phyloP scores from a whole-genome alignment of 2,329 filamentous ascomycete species.

The Sporothrix variecibatus region DNA sequence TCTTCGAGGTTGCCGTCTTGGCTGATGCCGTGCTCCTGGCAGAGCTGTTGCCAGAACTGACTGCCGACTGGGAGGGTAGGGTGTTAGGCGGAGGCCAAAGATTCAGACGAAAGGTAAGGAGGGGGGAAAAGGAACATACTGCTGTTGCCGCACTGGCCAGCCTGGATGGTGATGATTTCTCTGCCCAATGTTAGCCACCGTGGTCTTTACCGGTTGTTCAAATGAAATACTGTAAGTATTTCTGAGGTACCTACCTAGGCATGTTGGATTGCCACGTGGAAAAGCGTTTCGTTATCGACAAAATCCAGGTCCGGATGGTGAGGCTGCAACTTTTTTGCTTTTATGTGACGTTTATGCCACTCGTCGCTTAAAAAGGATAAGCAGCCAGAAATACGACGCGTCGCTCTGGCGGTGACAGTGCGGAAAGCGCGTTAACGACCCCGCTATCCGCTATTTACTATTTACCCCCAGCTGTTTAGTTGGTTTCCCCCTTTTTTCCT shows the following conservation, averaged over 20 bases:
- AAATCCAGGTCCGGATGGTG: slow-evolving; percentile 6
- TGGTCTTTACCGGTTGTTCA: background rate
- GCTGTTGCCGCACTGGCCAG: slow-evolving; percentile 99
- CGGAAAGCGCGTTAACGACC: slow-evolving; percentile 22
- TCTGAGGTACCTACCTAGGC: slow-evolving; percentile 39
- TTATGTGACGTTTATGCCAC: background rate
- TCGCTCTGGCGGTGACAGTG: slow-evolving; percentile 6
- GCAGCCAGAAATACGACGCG: slow-evolving; percentile 8
- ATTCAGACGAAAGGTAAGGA: background rate
- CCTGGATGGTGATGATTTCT: slow-evolving; percentile 99
- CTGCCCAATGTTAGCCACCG: slow-evolving; percentile 48
- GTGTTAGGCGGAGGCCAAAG: background rate
- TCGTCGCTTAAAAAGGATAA: background rate
- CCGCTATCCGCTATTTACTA: slow-evolving; percentile 19
- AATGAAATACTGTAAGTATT: background rate
- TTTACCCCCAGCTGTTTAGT: background rate
- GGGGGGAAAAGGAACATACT: slow-evolving; percentile 61
- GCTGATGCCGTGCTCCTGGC: slow-evolving; percentile 96
- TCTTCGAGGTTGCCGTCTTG: slow-evolving; percentile 96
- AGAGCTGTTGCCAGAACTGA: slow-evolving; percentile 99
- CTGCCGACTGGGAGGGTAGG: slow-evolving; percentile 72
- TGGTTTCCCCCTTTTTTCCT: background rate
- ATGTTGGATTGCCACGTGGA: slow-evolving; percentile 31
- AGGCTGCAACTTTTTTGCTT: slow-evolving; percentile 12
- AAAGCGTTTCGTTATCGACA: background rate